Evolutionary conservation across 2,329 filamentous ascomycete genomes (phyloP), one percentile per base, ranked within the genome.

Genomic region (Talaromyces amestolkiae): DNA sequence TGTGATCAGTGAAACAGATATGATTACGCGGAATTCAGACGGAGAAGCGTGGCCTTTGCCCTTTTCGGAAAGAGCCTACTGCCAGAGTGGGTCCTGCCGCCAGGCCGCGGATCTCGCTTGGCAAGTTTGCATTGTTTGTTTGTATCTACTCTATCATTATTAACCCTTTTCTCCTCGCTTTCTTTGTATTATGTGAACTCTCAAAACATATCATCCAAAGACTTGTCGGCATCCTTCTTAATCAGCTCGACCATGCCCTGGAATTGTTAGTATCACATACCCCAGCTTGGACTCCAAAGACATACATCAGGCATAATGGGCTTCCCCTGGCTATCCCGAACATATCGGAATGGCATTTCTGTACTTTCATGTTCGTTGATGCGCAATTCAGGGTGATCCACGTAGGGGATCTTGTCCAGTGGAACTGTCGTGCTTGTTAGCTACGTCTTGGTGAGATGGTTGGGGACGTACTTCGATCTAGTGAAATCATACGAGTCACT

Each of bases 311-410:
- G 95, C 93, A 99, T 97, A 66, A 97, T 88, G 0, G 93, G 92
- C 70, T 91, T 83, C 53, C 91, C 92, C 65, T 91, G 82, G 11
- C 86, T 81, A 61, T 85, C 89, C 74, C 86, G 89, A 60, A 99
- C 93, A 75, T 99, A 99, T 70, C 95, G 91, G 79, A 99, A 99
- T 0, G 95, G 95, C 95, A 99, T 98, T 78, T 97, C 86, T 0
- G 93, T 97, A 76, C 91, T 95, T 80, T 99, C 95, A 74, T 96
- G 89, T 75, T 95, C 89, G 76, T 91, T 92, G 77, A 98, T 90
- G 74, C 89, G 89, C 74, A 99, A 86, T 75, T 98, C 94, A 0
- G 95, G 95, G 73, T 91, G 89, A 76, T 98, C 93, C 39, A 95
- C 78, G 75, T 95, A 97, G 1, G 88, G 84, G 39, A 99, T 90